Evolutionary conservation across 768 basidiomycete genomes (phyloP).

Genomic region (Coprinellus micaceus): DNA sequence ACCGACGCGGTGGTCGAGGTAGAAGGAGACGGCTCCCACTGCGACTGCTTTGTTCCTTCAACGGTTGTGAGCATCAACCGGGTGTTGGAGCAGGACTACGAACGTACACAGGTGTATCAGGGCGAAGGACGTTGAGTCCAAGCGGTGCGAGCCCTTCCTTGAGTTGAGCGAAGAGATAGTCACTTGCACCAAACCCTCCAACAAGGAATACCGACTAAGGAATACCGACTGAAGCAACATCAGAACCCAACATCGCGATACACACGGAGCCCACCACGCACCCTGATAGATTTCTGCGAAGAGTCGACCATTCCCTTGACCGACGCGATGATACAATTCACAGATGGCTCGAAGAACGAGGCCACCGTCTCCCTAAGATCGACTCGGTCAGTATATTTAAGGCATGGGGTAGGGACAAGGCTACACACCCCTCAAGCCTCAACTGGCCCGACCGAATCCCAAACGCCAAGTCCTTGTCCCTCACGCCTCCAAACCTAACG

Average conservation of each 20-base stretch:
- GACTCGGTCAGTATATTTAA: neutral
- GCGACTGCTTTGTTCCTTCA: constrained; percentile 30
- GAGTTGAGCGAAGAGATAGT: constrained; percentile 19
- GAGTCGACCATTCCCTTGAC: constrained; percentile 13
- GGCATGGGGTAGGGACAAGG: neutral
- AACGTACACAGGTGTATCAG: constrained; percentile 16
- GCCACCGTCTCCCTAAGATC: constrained; percentile 13
- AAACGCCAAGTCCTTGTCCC: constrained; percentile 16
- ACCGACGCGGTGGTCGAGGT: constrained; percentile 24
- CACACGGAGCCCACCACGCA: neutral
- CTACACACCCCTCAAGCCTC: constrained; percentile 17
- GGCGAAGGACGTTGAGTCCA: constrained; percentile 11
- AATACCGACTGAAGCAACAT: neutral
- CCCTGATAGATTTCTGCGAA: constrained; percentile 14
- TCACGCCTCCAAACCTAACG: constrained; percentile 18
- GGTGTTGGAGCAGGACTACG: too few relatives aligned
- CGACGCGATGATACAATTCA: constrained; percentile 17
- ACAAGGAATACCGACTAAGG: constrained; percentile 21
- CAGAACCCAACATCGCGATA: neutral
- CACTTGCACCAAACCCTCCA: constrained; percentile 22
- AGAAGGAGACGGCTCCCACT: constrained; percentile 28
- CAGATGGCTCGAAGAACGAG: constrained; percentile 19
- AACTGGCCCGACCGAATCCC: constrained; percentile 20
- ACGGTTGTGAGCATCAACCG: neutral
- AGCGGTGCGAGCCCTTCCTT: constrained; percentile 9